Percentiles rank a stretch among this genome's conserved stretches.
These are phyloP conservation scores for Plenodomus biglobosus DNA, from an alignment of 2,329 filamentous ascomycete genomes.

Conservation along the genomic window DNA sequence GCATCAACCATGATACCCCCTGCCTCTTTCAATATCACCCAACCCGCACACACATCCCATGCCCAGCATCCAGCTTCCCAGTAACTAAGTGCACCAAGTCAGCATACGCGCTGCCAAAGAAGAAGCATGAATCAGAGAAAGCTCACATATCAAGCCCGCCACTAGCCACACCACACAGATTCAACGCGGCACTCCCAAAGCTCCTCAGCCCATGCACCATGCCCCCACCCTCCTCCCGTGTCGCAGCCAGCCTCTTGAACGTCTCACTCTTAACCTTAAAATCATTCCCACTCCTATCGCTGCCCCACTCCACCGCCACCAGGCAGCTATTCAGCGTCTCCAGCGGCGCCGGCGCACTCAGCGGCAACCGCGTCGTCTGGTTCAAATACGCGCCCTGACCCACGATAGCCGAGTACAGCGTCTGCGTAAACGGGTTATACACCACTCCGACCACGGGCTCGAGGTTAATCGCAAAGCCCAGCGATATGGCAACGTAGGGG, in stretches of 20 bases:
- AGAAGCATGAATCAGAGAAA: background rate
- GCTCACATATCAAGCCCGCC: conserved; percentile 64
- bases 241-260: conserved; percentile 58
- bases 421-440: conserved; percentile 75
- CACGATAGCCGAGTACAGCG: conserved; percentile 68
- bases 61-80: conserved; percentile 86
- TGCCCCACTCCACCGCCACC: conserved; percentile 74
- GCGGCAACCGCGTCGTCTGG: conserved; percentile 47
- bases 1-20: conserved; percentile 72
- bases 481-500: conserved; percentile 73
- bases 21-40: conserved; percentile 74
- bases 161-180: conserved; percentile 70
- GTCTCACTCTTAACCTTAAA: conserved; percentile 69
- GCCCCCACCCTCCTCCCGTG: conserved; percentile 63
- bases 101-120: background rate
- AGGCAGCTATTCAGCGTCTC: conserved; percentile 63
- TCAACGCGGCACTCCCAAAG: conserved; percentile 72
- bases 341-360: conserved; percentile 59
- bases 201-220: conserved; percentile 78
- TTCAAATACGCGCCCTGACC: conserved; percentile 64
- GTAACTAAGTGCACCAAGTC: conserved; percentile 47
- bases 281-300: conserved; percentile 67
- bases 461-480: conserved; percentile 67
- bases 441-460: conserved; percentile 70
- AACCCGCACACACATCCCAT: conserved; percentile 82